Evolutionary conservation across 176 grass and related monocot genomes (phyloP).

Genomic region (Triticum monococcum): DNA sequence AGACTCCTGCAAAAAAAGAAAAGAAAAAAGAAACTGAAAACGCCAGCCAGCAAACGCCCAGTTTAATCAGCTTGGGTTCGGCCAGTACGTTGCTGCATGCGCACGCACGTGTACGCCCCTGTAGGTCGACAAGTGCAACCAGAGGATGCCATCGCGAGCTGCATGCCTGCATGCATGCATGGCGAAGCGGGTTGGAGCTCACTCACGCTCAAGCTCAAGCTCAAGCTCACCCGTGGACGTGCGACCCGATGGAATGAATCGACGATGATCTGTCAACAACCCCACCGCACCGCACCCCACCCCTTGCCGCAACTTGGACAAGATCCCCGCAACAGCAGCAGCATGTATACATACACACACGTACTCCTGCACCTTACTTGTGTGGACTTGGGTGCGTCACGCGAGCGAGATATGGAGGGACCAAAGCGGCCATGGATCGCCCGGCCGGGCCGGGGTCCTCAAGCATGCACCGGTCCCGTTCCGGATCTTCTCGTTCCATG

Average conservation of each 20-base stretch:
- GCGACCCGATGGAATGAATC: not conserved
- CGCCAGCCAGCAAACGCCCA: not conserved
- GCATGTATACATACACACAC: not conserved
- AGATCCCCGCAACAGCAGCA: not conserved
- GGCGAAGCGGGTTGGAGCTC: not conserved
- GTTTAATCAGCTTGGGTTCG: too few relatives aligned
- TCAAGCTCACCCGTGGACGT: not conserved
- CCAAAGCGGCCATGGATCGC: not conserved
- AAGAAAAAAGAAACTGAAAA: too few relatives aligned
- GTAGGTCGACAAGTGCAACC: not conserved
- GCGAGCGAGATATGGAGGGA: not conserved
- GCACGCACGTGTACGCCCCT: not conserved
- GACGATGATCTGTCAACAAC: not conserved
- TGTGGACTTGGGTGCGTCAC: not conserved
- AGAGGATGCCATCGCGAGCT: too few relatives aligned
- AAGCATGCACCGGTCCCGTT: not conserved
- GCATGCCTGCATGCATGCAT: not conserved
- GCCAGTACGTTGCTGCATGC: not conserved
- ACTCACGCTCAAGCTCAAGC: not conserved
- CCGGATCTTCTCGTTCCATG: not conserved
- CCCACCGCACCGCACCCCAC: not conserved
- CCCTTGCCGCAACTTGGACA: not conserved
- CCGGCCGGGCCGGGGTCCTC: not conserved
- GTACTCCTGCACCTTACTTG: not conserved
- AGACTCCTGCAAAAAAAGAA: too few relatives aligned